Conservation (phyloP, 2,329 filamentous ascomycete genomes). For the Mycogone perniciosa region DNA sequence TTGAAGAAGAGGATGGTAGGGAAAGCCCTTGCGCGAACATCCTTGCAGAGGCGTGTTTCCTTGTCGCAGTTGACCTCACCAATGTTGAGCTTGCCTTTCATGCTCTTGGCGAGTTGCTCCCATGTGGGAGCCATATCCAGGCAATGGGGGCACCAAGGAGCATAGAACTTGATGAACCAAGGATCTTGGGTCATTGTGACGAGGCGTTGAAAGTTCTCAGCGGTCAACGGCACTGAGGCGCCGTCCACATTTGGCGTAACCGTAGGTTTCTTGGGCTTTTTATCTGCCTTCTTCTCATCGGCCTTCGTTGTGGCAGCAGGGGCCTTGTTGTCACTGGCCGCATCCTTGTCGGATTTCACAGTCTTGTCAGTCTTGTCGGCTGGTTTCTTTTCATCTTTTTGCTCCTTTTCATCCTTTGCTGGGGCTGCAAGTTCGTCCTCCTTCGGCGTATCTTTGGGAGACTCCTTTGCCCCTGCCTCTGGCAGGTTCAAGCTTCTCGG, state of each 20-base stretch:
- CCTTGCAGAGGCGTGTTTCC: slow-evolving; percentile 85
- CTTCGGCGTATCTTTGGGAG: slow-evolving; percentile 26
- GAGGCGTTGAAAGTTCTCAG: slow-evolving; percentile 76
- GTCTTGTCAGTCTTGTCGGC: slow-evolving; percentile 19
- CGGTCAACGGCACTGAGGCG: slow-evolving; percentile 65
- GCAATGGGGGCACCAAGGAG: slow-evolving; percentile 95
- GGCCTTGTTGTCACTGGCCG: slow-evolving; percentile 24
- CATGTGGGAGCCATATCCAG: slow-evolving; percentile 87
- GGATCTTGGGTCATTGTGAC: slow-evolving; percentile 85
- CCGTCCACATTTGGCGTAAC: slow-evolving; percentile 68
- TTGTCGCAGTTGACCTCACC: slow-evolving; percentile 94
- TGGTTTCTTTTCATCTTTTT: slow-evolving; percentile 13
- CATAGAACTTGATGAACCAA: slow-evolving; percentile 99
- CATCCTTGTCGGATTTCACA: slow-evolving; percentile 18
- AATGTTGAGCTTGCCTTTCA: slow-evolving; percentile 83
- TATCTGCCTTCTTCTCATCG: slow-evolving; percentile 23
- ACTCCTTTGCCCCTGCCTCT: slow-evolving; percentile 56
- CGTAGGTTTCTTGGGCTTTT: slow-evolving; percentile 41
- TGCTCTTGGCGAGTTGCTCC: slow-evolving; percentile 82
- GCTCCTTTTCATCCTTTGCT: slow-evolving; percentile 21
- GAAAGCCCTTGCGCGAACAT: slow-evolving; percentile 71
- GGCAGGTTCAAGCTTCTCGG: slow-evolving; percentile 64
- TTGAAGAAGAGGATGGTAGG: slow-evolving; percentile 92
- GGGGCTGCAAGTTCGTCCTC: slow-evolving; percentile 9
- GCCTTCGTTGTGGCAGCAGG: neutral